phyloP scores from a whole-genome alignment of 805 yeast species.

The Cyberlindnera bimundalis region DNA sequence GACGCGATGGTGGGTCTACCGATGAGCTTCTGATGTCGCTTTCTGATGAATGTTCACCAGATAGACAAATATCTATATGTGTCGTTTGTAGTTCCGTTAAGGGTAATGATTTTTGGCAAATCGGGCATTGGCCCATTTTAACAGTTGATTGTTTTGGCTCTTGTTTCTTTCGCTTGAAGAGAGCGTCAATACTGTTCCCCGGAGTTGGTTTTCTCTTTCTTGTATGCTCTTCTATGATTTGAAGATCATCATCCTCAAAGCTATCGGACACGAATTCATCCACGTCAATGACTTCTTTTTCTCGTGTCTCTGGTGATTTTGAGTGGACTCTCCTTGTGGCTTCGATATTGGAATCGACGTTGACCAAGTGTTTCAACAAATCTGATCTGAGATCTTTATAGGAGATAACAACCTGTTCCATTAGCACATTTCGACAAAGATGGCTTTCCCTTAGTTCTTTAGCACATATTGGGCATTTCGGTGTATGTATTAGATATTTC shows the following conservation, averaged over 20 bases:
- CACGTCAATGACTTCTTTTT: constrained; percentile 27
- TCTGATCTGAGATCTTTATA: constrained; percentile 41
- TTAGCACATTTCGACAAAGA: constrained; percentile 57
- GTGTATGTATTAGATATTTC: constrained; percentile 54
- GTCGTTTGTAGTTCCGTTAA: constrained; percentile 47
- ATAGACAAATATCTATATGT: constrained; percentile 59
- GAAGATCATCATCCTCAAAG: constrained; percentile 25
- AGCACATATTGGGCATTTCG: constrained; percentile 76
- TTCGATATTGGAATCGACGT: not conserved
- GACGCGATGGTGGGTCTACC: not conserved
- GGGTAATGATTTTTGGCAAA: constrained; percentile 53
- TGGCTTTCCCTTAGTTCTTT: constrained; percentile 66
- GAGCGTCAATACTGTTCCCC: constrained; percentile 16
- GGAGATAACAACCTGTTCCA: constrained; percentile 69
- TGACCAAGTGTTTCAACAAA: constrained; percentile 34
- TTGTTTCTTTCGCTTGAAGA: constrained; percentile 18
- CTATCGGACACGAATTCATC: constrained; percentile 15
- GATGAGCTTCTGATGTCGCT: not conserved
- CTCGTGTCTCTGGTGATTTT: not conserved
- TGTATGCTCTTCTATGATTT: constrained; percentile 27
- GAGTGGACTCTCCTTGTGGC: not conserved
- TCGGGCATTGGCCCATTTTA: constrained; percentile 55
- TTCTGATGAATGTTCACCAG: constrained; percentile 12
- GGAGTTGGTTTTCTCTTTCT: constrained; percentile 20
- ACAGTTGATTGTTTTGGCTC: not conserved